Evolutionary conservation across 2,329 filamentous ascomycete genomes (phyloP), one percentile per base, ranked within the genome.

Genomic region (Venturia asperata): DNA sequence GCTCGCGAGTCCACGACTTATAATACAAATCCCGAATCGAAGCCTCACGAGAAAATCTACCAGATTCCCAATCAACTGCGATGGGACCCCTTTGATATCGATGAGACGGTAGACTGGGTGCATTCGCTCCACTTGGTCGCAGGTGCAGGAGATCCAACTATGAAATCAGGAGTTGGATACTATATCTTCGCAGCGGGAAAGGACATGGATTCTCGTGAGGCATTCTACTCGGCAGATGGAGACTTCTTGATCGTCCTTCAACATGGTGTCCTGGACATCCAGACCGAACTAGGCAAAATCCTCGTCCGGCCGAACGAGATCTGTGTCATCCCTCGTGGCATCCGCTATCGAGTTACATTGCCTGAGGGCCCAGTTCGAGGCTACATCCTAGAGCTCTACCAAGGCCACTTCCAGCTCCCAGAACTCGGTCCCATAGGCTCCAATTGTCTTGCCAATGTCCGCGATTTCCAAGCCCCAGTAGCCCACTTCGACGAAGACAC

Each of bases 271-370:
- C 77, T 93, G 47, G 88, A 92, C 71, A 88, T 93, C 67, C 84
- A 87, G 70, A 93, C 90, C 0, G 90, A 93, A 75, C 80, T 92
- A 61, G 90, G 90, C 58, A 84, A 82, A 71, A 78, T 93, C 6
- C 82, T 90, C 55, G 85, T 92, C n/a, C 83, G 89, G 64, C 89
- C 89, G 1, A 87, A 88, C 74, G 90, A 93, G 75, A 91, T 93
- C 58, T 85, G 82, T 68, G 86, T 93, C 1, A 87, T 93, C 63
- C 89, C 89, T 1, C 81, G 90, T 49, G 89, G 89, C 37, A 80
- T 92, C 69, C 83, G 88, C 30, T 92, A 90, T 77, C 86, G 87
- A 60, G 88, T 93, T 11, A 80, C 78, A n/a, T 80, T 92, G 0
- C 80, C 82, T 7, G 78, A 81, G 2, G 84, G 84, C 1, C 84